phyloP scores from a whole-genome alignment of 176 grass and related monocot species.

The Raddia guianensis region DNA sequence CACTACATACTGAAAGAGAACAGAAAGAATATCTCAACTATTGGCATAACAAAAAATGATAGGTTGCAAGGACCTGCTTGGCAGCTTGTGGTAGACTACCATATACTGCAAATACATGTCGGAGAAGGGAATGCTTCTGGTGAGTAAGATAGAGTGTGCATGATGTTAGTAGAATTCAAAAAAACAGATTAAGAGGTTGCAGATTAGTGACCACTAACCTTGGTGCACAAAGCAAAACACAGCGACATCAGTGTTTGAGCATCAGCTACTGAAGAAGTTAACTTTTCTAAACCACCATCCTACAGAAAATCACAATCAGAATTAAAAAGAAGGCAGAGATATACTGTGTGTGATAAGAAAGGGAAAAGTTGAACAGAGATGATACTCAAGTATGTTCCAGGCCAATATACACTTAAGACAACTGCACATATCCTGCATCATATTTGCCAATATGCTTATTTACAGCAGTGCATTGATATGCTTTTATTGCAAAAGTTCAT shows the following conservation, averaged over 20 bases:
- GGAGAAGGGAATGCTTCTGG: slow-evolving; percentile 94
- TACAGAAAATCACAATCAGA: slow-evolving; percentile 54
- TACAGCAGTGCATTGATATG: background rate
- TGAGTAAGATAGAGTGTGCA: slow-evolving; percentile 42
- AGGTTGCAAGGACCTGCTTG: slow-evolving; percentile 67
- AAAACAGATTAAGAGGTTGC: slow-evolving; percentile 25
- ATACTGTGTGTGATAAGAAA: slow-evolving; percentile 5
- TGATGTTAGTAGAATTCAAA: slow-evolving; percentile 47
- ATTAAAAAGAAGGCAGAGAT: slow-evolving; percentile 17
- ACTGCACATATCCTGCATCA: slow-evolving; percentile 20
- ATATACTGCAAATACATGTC: slow-evolving; percentile 79
- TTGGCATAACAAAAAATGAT: slow-evolving; percentile 34
- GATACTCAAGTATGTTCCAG: slow-evolving; percentile 3
- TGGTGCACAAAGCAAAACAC: slow-evolving; percentile 95
- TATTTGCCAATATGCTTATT: slow-evolving; percentile 16
- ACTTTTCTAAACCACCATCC: slow-evolving; percentile 62
- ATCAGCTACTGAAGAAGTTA: slow-evolving; percentile 54
- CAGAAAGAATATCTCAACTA: slow-evolving; percentile 24
- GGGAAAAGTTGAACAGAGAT: background rate
- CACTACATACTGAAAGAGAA: slow-evolving; percentile 21
- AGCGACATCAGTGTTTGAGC: slow-evolving; percentile 80
- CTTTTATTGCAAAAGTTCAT: background rate
- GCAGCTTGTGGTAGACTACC: slow-evolving; percentile 72
- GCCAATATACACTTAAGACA: slow-evolving; percentile 5
- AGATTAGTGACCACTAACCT: slow-evolving; percentile 63